A percentile compares a stretch with the other conserved stretches of the same genome.
These are phyloP conservation scores for Colletotrichum sp. DNA, from an alignment of 2,329 filamentous ascomycete species.

Conservation along the genomic window DNA sequence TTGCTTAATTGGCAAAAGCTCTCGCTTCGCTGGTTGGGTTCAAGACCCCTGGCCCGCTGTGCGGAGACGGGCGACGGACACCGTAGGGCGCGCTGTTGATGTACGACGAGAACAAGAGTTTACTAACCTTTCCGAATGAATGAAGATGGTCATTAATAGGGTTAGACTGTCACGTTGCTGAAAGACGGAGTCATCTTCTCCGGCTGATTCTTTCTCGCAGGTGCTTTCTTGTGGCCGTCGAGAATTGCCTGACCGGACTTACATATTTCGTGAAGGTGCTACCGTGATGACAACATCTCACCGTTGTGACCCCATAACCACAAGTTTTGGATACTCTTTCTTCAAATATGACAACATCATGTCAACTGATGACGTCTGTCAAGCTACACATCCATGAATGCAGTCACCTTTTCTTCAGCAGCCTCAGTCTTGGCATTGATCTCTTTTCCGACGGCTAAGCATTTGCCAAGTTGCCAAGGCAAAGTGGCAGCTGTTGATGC, in stretches of 20 bases:
- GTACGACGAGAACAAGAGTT: not conserved
- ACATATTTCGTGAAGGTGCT: no score
- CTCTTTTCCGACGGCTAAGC: not conserved
- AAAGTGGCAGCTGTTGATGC: not conserved
- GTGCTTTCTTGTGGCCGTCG: not conserved
- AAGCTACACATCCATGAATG: not conserved
- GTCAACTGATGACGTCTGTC: not conserved
- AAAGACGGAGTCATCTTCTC: fast-evolving
- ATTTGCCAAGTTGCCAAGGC: slow-evolving; percentile 14
- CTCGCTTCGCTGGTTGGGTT: not conserved
- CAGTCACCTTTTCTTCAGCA: not conserved
- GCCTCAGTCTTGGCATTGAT: not conserved
- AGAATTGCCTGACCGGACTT: no score
- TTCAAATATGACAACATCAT: not conserved
- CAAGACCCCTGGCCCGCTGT: not conserved
- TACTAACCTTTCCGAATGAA: not conserved
- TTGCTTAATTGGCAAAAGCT: not conserved
- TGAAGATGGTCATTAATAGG: fast-evolving
- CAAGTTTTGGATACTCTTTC: not conserved
- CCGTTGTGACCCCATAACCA: fast-evolving
- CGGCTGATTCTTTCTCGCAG: not conserved
- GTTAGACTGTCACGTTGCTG: not conserved
- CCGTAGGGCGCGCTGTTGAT: not conserved
- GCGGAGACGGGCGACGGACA: not conserved
- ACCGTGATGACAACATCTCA: not conserved